A percentile compares a stretch with the other conserved stretches of the same genome.
Conservation (phyloP, 441 rosid genomes). For the Pelargonium cotyledonis region DNA sequence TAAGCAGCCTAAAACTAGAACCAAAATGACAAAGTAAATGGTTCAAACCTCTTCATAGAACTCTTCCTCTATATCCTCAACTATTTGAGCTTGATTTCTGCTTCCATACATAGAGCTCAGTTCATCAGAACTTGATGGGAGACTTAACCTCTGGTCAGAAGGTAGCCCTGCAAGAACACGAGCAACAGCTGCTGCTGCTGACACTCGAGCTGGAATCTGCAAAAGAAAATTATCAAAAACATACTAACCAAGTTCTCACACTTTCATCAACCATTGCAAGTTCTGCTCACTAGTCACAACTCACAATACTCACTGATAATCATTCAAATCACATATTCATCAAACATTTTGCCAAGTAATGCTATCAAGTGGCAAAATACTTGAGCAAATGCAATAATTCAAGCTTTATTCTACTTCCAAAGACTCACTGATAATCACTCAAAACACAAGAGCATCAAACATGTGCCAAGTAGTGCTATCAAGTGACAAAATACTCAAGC, state of each 20-base stretch:
- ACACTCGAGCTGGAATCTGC: slow-evolving; percentile 93
- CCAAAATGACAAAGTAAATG: not conserved
- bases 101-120: slow-evolving; percentile 71
- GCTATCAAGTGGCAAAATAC: slow-evolving; percentile 1
- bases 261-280: not conserved
- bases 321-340: not conserved
- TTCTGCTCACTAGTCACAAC: not conserved
- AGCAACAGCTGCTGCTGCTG: slow-evolving; percentile 95
- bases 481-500: not conserved
- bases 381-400: not conserved
- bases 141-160: slow-evolving; percentile 61
- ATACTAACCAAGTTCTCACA: slow-evolving; percentile 8
- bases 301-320: not conserved
- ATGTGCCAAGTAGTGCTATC: not conserved
- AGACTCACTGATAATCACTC: not conserved
- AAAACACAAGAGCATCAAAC: not conserved
- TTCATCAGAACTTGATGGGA: slow-evolving; percentile 70
- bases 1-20: not conserved
- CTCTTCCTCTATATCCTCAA: slow-evolving; percentile 65
- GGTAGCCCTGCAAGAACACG: slow-evolving; percentile 81
- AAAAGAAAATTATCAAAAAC: slow-evolving; percentile 6
- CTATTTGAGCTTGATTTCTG: slow-evolving; percentile 44
- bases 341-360: not conserved
- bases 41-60: slow-evolving; percentile 71
- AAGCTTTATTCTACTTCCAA: not conserved